Conservation (phyloP, 2,329 filamentous ascomycete genomes). For the Diaporthe ilicicola region DNA sequence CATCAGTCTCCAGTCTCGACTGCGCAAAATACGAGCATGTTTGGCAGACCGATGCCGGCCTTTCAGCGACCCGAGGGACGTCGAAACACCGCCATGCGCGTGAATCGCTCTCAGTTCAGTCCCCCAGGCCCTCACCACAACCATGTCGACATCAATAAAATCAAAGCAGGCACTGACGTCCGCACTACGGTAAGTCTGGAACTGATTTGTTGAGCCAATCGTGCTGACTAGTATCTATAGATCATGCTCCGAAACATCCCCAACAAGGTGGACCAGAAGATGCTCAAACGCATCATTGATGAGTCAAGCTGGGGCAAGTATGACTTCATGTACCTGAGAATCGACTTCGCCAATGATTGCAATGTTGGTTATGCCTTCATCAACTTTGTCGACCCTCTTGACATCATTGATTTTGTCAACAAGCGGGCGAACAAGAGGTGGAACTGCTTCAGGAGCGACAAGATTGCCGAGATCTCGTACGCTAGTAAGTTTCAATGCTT, state of each 20-base stretch:
- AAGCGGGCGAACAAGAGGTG: constrained; percentile 76
- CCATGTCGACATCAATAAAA: constrained; percentile 68
- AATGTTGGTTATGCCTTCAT: constrained; percentile 98
- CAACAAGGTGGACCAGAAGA: constrained; percentile 82
- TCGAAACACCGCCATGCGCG: constrained; percentile 58
- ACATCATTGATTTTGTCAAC: constrained; percentile 79
- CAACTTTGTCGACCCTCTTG: constrained; percentile 84
- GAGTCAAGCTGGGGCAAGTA: constrained; percentile 82
- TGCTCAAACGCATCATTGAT: constrained; percentile 83
- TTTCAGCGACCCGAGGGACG: constrained; percentile 50
- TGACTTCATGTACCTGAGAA: constrained; percentile 94
- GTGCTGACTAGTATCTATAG: constrained; percentile 49
- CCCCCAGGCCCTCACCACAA: constrained; percentile 62
- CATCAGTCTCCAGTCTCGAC: constrained; percentile 36
- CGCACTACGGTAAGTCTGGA: constrained; percentile 69
- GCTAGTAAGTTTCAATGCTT: constrained; percentile 71
- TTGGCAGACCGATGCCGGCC: constrained; percentile 47
- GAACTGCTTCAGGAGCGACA: constrained; percentile 85
- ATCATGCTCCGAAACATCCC: constrained; percentile 97
- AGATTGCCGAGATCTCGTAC: constrained; percentile 90
- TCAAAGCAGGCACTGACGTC: constrained; percentile 73
- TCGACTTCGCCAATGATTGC: constrained; percentile 86
- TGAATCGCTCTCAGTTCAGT: constrained; percentile 54
- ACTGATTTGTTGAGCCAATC: background rate
- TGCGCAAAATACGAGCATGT: constrained; percentile 46